These are phyloP conservation scores for Phytomonas sp. DNA, from an alignment of 208 protist genomes.

Conservation along the genomic window DNA sequence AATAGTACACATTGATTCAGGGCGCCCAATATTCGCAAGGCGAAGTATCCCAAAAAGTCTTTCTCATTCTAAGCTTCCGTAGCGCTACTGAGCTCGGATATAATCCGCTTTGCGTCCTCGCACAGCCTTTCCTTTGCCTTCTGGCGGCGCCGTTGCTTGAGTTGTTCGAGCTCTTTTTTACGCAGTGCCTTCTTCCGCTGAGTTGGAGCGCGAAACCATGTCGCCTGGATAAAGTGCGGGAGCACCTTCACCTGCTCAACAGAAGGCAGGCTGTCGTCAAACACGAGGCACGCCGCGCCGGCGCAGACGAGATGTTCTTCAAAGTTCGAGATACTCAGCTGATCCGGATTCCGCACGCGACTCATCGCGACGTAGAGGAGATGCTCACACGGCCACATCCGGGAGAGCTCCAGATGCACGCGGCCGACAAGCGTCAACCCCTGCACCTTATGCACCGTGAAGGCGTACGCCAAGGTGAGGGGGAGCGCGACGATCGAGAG, in stretches of 20 bases:
- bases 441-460: conserved; percentile 91
- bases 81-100: neutral
- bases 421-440: conserved; percentile 76
- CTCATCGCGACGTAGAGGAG: conserved; percentile 86
- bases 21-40: neutral
- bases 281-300: conserved; percentile 61
- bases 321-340: conserved; percentile 65
- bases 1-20: neutral
- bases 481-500: conserved; percentile 58
- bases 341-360: conserved; percentile 77
- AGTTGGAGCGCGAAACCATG: conserved; percentile 34
- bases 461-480: conserved; percentile 82
- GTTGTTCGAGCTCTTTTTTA: conserved; percentile 17
- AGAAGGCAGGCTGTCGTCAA: conserved; percentile 64
- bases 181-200: conserved; percentile 42
- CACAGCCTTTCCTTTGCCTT: conserved; percentile 12
- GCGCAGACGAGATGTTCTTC: conserved; percentile 43
- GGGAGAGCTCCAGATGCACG: conserved; percentile 78
- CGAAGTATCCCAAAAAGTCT: neutral
- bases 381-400: conserved; percentile 87
- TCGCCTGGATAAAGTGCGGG: conserved; percentile 53
- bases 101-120: conserved; percentile 1
- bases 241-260: conserved; percentile 32
- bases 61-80: neutral
- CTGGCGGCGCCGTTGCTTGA: conserved; percentile 13